Evolutionary conservation across 495 filamentous ascomycete species (phyloP).

Genomic region (Penicillium macrosclerotiorum): DNA sequence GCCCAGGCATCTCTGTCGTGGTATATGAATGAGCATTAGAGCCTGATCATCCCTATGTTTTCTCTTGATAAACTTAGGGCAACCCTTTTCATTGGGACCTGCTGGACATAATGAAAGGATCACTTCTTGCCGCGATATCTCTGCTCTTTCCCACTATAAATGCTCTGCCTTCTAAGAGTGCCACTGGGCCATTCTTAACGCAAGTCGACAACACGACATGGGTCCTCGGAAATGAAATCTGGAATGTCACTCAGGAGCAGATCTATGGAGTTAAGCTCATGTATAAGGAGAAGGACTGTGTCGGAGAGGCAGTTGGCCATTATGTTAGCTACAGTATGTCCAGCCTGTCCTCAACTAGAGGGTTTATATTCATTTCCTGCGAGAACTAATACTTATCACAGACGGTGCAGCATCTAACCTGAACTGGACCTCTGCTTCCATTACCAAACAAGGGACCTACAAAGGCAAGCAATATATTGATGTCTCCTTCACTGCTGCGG

Average conservation of each 20-base stretch:
- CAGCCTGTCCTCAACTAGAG: not conserved
- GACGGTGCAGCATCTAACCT: slow-evolving; percentile 4
- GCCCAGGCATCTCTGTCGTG: not conserved
- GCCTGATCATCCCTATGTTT: not conserved
- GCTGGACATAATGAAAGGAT: not conserved
- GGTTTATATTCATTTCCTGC: not conserved
- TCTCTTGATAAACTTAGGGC: not conserved
- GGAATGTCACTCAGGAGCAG: slow-evolving; percentile 2
- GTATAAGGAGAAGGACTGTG: slow-evolving; percentile 2
- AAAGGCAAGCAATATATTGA: slow-evolving; percentile 2
- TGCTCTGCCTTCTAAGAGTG: not conserved
- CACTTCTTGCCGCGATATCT: not conserved
- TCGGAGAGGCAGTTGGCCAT: slow-evolving; percentile 3
- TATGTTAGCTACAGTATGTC: slow-evolving; percentile 5
- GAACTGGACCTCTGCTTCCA: slow-evolving; percentile 4
- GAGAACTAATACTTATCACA: not conserved
- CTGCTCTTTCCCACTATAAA: not conserved
- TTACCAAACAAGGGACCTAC: slow-evolving; percentile 1
- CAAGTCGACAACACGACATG: slow-evolving; percentile 3
- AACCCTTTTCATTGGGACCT: not conserved
- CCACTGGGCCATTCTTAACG: slow-evolving; percentile 1
- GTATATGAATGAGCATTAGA: not conserved
- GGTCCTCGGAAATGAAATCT: slow-evolving; percentile 1
- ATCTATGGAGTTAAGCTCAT: slow-evolving; percentile 4
- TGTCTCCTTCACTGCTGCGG: not conserved